Evolutionary conservation across 345 rosid species (phyloP), one percentile per base, ranked within the genome.

Genomic region (Hirschfeldia incana): DNA sequence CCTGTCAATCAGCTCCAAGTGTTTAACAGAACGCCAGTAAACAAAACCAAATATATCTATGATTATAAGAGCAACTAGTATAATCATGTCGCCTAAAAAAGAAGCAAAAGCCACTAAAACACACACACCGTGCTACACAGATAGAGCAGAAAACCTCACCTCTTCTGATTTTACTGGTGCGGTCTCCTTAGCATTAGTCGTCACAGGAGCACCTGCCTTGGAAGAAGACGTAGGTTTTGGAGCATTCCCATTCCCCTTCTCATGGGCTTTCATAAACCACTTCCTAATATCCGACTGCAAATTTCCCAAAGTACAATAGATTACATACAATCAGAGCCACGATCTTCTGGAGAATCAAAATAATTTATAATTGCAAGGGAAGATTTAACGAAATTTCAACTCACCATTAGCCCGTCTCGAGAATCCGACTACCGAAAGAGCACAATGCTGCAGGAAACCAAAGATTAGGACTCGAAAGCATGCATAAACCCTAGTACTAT

Each of bases 211-310:
- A 63, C 78, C 87, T 8, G 82, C 17, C 72, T 84, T 79, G 49
- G 90, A 34, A 51, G 83, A 77, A 12, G 78, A 77, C 12, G 78
- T 83, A 15, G 79, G 72, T 78, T 78, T 85, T 3, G 85, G 68
- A 15, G 86, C 85, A 80, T 16, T 78, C 53, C 77, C 90, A 72
- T 83, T 88, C 59, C 86, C 89, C 77, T 89, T 92, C n/a, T 86
- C 89, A 76, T 95, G 99, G 0, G 99, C 81, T 88, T 93, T 95
- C 94, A 93, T 83, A 42, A 95, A 88, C 99, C 99, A 95, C 80
- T 93, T 95, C 83, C 99, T 85, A 78, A 95, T 95, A 86, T 91
- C 99, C 15, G 94, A 91, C 98, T 94, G 89, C 76, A 79, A 83
- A 4, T 12, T 70, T 55, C 75, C 57, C n/a, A 49, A 72, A 73